Base-by-base conservation (phyloP, 2,329 filamentous ascomycete species). In the Colletotrichum acutatum region DNA sequence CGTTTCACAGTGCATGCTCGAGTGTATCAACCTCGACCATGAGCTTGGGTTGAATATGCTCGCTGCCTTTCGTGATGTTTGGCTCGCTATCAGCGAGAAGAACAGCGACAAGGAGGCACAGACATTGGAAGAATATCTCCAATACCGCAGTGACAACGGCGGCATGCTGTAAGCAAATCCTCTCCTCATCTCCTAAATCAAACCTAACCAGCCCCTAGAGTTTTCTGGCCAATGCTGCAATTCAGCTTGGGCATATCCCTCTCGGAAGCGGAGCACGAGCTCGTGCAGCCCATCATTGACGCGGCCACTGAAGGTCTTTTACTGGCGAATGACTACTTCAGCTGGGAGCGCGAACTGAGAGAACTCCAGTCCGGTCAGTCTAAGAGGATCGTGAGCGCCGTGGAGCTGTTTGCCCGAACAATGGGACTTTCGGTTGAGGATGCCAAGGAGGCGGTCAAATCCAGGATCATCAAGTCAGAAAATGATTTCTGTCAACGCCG, bases 151-250 rank as follows among this genome's bases (percentile, higher is more conserved):
- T 26, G 52, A 58, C 4, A 68, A 72, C 42, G 64, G 69, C 5
- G 69, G 69, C 5, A 71, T 71, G 68, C 62, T 66, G 68, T 71
- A 26, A 60, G 68, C 56, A 2, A 12, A n/a, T 2, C 0, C 2
- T 3, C 7, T 14, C 12, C 1, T 2, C 3, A 62, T 6, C 24
- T 54, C 28, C 5, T 2, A 7, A 4, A 14, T 6, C 3, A 42
- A 11, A 6, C 1, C 67, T 70, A 9, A 70, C 19, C 6, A 9
- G 5, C 2, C 1, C 1, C 7, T 16, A 71, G 68, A 46, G 68
- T 63, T 8, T 71, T 66, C n/a, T 71, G 68, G 68, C 53, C 30
- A 8, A 66, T 71, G 63, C 62, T 71, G n/a, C 46, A 66, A 26
- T 71, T 60, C 42, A 63, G 68, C 0, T 56, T 71, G 56, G 62